Conservation (phyloP, 202 grass and related monocot species). For the Eragrostis tef region DNA sequence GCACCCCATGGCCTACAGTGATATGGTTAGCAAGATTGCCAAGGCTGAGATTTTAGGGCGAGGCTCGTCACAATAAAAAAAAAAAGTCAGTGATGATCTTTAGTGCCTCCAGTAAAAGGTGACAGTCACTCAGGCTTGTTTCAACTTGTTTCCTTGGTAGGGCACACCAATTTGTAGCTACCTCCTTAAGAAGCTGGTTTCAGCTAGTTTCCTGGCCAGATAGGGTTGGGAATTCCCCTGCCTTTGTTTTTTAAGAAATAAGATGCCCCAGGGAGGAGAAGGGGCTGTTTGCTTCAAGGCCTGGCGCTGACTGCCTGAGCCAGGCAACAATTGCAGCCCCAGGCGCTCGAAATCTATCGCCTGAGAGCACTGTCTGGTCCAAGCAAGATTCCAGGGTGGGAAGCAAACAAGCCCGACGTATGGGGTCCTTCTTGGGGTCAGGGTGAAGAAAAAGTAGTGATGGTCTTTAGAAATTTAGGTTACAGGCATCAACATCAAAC, state of each 20-base stretch:
- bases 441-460: background rate
- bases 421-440: background rate
- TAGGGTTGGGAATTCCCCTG: background rate
- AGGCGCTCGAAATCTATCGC: no score
- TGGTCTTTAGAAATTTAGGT: constrained; percentile 7
- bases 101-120: no score
- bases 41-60: background rate
- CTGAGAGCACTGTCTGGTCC: no score
- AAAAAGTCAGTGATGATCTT: background rate
- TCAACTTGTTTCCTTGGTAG: no score
- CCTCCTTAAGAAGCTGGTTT: background rate
- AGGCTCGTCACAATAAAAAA: background rate
- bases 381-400: no score
- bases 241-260: no score
- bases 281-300: no score
- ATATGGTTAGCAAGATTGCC: background rate
- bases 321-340: no score
- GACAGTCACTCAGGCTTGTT: no score
- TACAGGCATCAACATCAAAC: background rate
- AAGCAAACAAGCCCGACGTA: no score
- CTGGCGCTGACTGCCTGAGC: no score
- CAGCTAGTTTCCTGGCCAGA: background rate
- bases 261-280: no score
- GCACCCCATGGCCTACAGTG: background rate
- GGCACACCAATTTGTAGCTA: background rate